phyloP scores from a whole-genome alignment of 1,284 basidiomycete genomes.

The Rhodotorula sp. region DNA sequence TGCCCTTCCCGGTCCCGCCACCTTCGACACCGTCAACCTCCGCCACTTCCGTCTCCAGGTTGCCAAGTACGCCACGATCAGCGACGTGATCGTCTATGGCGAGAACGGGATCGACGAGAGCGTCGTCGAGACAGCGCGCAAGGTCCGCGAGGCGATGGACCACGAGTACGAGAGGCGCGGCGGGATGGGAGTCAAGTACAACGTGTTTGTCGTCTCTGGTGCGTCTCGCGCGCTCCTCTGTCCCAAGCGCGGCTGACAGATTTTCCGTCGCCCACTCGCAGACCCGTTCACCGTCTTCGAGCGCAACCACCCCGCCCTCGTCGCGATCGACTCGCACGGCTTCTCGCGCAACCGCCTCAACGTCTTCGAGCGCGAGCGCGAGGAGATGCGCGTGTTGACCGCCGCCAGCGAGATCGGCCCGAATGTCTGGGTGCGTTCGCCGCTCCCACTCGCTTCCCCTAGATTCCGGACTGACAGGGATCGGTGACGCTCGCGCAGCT shows the following conservation, averaged over 20 bases:
- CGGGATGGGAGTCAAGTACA: conserved; percentile 63
- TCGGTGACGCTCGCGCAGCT: conserved; percentile 50
- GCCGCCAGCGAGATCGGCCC: conserved; percentile 72
- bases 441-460: background rate
- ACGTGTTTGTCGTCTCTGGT: conserved; percentile 80
- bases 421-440: conserved; percentile 55
- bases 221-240: conserved; percentile 35
- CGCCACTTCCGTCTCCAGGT: conserved; percentile 49
- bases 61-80: conserved; percentile 79
- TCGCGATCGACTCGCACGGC: conserved; percentile 56
- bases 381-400: conserved; percentile 86
- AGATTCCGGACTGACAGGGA: conserved; percentile 40
- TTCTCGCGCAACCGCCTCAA: conserved; percentile 51
- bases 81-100: conserved; percentile 83
- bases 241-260: background rate
- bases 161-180: conserved; percentile 43
- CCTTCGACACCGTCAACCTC: conserved; percentile 48
- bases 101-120: conserved; percentile 57
- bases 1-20: conserved; percentile 65
- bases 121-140: conserved; percentile 51
- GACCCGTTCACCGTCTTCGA: conserved; percentile 59
- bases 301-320: conserved; percentile 53
- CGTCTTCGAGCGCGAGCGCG: conserved; percentile 63
- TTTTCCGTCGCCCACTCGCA: conserved; percentile 29
- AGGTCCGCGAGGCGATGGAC: conserved; percentile 58